These are phyloP conservation scores for Onygena corvina DNA, from an alignment of 2,329 filamentous ascomycete species.

Conservation along the genomic window DNA sequence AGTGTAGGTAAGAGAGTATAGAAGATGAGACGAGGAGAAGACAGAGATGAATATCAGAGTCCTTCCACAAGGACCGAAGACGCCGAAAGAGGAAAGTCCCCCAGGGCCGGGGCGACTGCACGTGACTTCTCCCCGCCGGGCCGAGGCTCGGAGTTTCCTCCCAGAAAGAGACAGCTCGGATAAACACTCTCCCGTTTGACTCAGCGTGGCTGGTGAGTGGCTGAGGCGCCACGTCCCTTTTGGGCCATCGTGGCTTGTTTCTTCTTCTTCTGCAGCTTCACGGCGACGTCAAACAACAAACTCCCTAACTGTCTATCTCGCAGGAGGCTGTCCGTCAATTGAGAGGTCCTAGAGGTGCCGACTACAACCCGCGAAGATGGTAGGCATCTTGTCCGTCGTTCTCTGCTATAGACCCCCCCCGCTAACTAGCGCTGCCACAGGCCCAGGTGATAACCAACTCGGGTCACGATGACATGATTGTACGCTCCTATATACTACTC, in stretches of 20 bases:
- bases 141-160: neutral
- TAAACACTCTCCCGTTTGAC: neutral
- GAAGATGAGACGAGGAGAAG: neutral
- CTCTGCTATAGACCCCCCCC: neutral
- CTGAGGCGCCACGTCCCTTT: neutral
- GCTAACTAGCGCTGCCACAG: constrained; percentile 31
- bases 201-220: neutral
- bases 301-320: neutral
- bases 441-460: constrained; percentile 72
- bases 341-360: neutral
- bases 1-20: neutral
- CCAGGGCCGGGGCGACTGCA: neutral
- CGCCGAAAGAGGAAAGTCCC: constrained; percentile 2
- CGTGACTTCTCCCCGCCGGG: neutral
- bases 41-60: neutral
- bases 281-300: too few relatives aligned
- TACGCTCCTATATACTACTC: constrained; percentile 44
- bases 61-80: neutral
- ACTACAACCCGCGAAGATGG: neutral
- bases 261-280: neutral
- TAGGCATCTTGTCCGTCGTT: neutral
- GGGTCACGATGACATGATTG: constrained; percentile 98
- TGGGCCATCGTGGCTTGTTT: neutral
- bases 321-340: too few relatives aligned
- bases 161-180: neutral